Evolutionary conservation across 331 rosid species (phyloP).

Genomic region (Acacia pycnantha): DNA sequence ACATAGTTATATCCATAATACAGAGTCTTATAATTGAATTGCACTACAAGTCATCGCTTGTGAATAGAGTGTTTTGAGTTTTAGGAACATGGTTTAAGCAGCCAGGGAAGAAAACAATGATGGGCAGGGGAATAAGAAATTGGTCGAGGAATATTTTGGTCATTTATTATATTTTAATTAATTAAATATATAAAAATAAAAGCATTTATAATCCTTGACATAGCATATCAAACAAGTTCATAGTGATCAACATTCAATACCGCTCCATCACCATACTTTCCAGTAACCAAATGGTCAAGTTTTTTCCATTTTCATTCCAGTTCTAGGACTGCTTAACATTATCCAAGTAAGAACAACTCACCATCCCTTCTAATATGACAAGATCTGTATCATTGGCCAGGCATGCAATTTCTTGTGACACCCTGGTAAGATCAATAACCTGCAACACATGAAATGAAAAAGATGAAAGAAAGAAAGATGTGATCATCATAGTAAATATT

Average conservation of each 20-base stretch:
- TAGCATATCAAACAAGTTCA: not conserved
- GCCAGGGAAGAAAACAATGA: not conserved
- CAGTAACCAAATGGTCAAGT: not conserved
- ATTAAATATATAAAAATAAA: not conserved
- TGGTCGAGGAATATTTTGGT: not conserved
- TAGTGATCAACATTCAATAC: not conserved
- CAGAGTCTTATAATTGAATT: not conserved
- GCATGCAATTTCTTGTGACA: conserved; percentile 84
- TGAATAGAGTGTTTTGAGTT: not conserved
- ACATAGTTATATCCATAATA: not conserved
- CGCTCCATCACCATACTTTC: not conserved
- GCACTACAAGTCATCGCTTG: not conserved
- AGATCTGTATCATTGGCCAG: conserved; percentile 87
- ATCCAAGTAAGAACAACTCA: conserved; percentile 37
- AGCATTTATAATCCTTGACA: not conserved
- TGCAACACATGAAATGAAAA: conserved; percentile 35
- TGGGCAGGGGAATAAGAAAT: not conserved
- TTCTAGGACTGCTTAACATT: not conserved
- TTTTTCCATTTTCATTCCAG: not conserved
- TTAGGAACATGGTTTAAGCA: not conserved
- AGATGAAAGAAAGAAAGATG: not conserved
- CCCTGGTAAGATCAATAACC: conserved; percentile 87
- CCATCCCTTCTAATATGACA: conserved; percentile 96
- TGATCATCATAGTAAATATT: not conserved
- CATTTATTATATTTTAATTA: not conserved